These are phyloP conservation scores for Aethionema arabicum DNA, from an alignment of 345 rosid species.

Conservation along the genomic window DNA sequence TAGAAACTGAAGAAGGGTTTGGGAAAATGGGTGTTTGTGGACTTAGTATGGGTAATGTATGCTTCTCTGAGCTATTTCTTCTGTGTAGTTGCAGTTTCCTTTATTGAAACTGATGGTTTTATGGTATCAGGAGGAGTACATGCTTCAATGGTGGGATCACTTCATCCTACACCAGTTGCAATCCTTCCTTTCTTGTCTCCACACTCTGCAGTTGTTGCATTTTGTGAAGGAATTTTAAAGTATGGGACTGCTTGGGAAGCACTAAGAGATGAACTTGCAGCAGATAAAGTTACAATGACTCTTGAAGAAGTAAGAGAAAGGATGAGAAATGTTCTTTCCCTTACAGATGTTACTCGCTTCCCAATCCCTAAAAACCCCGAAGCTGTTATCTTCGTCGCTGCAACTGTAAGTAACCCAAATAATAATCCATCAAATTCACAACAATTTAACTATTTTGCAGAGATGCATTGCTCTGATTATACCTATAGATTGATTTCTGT, in stretches of 20 bases:
- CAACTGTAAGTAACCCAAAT: slow-evolving; percentile 71
- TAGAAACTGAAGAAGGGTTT: slow-evolving; percentile 76
- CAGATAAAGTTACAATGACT: slow-evolving; percentile 66
- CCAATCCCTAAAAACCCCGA: slow-evolving; percentile 81
- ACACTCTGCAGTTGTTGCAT: slow-evolving; percentile 98
- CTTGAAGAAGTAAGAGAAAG: slow-evolving; percentile 91
- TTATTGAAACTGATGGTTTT: background rate
- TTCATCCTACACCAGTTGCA: slow-evolving; percentile 95
- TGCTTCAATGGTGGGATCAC: slow-evolving; percentile 99
- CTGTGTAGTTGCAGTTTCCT: slow-evolving; percentile 4
- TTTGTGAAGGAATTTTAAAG: slow-evolving; percentile 93
- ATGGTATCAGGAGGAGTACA: slow-evolving; percentile 77
- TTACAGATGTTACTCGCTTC: slow-evolving; percentile 98
- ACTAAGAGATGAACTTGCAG: slow-evolving; percentile 86
- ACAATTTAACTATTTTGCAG: too few relatives aligned
- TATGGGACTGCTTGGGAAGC: slow-evolving; percentile 99
- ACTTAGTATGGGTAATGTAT: slow-evolving; percentile 90
- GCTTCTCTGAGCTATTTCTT: background rate
- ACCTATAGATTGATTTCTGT: too few relatives aligned
- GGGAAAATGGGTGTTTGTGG: slow-evolving; percentile 98
- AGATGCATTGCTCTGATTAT: too few relatives aligned
- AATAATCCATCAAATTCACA: background rate
- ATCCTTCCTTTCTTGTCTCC: slow-evolving; percentile 97
- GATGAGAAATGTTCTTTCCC: slow-evolving; percentile 88
- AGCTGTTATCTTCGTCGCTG: slow-evolving; percentile 91